phyloP scores from a whole-genome alignment of 78 protist genomes.

The Dictyostelium citrinum region DNA sequence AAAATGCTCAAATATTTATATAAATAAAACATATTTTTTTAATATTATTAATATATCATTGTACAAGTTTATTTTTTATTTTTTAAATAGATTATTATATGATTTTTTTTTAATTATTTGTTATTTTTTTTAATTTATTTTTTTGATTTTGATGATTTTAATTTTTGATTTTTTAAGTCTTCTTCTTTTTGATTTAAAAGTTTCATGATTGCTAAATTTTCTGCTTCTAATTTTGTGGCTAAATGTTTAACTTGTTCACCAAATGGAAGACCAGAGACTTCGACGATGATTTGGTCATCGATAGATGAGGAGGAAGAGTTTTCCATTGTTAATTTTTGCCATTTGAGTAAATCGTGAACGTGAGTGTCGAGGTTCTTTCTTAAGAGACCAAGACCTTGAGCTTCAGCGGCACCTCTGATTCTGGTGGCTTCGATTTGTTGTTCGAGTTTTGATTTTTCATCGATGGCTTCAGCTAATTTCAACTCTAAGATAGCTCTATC shows the following conservation, averaged over 20 bases:
- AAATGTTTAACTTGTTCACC: conserved; percentile 69
- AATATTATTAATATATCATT: not conserved
- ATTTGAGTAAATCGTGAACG: conserved; percentile 52
- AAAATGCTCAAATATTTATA: too few species aligned
- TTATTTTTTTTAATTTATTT: not conserved
- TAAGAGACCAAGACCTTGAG: conserved; percentile 64
- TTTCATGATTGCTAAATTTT: conserved; percentile 37
- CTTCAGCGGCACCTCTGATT: conserved; percentile 60
- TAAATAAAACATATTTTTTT: too few species aligned
- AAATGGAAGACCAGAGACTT: conserved; percentile 69
- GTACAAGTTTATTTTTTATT: not conserved
- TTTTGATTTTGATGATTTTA: not conserved
- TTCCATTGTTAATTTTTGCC: conserved; percentile 63
- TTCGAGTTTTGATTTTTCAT: conserved; percentile 34
- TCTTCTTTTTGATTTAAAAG: conserved; percentile 41
- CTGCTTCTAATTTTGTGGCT: conserved; percentile 56
- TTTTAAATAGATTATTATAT: not conserved
- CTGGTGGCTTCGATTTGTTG: conserved; percentile 23
- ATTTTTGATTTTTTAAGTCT: not conserved
- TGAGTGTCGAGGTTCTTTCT: conserved; percentile 63
- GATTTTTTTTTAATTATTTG: not conserved
- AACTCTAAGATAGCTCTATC: conserved; percentile 57
- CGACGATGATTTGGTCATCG: conserved; percentile 67
- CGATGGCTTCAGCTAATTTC: conserved; percentile 36
- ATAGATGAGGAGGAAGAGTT: not conserved